These are phyloP conservation scores for Theobroma cacao DNA, from an alignment of 345 rosid genomes.

Conservation along the genomic window DNA sequence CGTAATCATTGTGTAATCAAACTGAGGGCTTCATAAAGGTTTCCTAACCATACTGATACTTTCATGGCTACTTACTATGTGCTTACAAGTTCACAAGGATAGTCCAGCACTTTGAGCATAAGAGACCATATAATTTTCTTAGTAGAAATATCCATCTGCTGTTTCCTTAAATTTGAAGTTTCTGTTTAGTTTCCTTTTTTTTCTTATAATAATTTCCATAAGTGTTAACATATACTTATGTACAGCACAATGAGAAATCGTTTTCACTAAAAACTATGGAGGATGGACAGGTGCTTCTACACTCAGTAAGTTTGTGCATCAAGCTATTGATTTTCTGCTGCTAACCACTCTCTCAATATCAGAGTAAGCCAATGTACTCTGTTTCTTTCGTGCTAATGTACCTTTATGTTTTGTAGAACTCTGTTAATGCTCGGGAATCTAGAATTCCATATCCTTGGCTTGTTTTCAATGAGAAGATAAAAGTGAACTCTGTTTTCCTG, in stretches of 20 bases:
- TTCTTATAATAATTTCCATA: neutral
- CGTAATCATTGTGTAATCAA: neutral
- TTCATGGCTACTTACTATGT: neutral
- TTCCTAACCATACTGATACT: neutral
- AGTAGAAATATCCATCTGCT: neutral
- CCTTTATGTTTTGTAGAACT: slow-evolving; percentile 47
- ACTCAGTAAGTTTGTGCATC: slow-evolving; percentile 58
- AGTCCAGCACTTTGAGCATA: neutral
- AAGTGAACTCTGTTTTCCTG: slow-evolving; percentile 84
- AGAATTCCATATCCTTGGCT: slow-evolving; percentile 86
- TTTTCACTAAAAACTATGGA: slow-evolving; percentile 94
- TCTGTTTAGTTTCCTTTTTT: neutral
- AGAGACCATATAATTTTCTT: neutral
- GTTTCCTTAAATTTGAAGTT: neutral
- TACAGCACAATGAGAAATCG: slow-evolving; percentile 76
- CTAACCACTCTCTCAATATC: neutral
- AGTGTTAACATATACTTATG: slow-evolving; percentile 19
- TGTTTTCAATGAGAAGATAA: slow-evolving; percentile 91
- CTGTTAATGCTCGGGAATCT: slow-evolving; percentile 75
- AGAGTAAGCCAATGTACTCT: neutral
- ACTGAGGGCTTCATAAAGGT: neutral
- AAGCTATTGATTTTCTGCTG: slow-evolving; percentile 8
- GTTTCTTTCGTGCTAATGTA: slow-evolving; percentile 16
- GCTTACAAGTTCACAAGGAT: neutral
- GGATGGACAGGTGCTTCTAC: slow-evolving; percentile 84